Conservation (phyloP, 768 basidiomycete genomes). For the Boletus coccyginus region DNA sequence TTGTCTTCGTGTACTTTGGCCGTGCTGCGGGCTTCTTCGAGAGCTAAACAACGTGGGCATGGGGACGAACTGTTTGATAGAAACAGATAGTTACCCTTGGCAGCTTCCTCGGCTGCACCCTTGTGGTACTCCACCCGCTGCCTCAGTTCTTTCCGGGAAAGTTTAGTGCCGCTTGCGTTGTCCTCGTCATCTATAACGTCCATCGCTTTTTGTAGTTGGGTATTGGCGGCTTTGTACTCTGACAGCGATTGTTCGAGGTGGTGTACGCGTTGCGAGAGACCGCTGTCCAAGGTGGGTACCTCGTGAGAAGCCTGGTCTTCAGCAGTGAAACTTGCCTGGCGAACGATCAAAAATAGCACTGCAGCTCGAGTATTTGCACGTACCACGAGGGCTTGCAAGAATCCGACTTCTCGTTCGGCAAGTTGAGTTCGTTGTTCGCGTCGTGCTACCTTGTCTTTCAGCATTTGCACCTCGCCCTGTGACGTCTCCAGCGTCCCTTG, state of each 20-base stretch:
- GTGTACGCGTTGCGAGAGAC: constrained; percentile 43
- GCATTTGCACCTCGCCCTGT: constrained; percentile 35
- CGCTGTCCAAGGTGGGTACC: constrained; percentile 25
- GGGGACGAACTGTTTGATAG: not conserved
- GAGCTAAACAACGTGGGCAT: constrained; percentile 34
- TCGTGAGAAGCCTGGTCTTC: constrained; percentile 46
- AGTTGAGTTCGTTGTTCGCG: constrained; percentile 41
- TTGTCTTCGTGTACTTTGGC: constrained; percentile 42
- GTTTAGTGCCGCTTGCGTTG: constrained; percentile 13
- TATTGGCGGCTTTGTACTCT: constrained; percentile 53
- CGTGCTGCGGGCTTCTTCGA: constrained; percentile 39
- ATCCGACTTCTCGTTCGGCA: constrained; percentile 62
- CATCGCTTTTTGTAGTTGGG: constrained; percentile 45
- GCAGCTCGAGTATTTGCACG: constrained; percentile 23
- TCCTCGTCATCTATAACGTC: constrained; percentile 42
- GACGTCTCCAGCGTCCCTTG: constrained; percentile 32
- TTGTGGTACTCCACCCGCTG: constrained; percentile 39
- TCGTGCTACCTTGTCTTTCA: constrained; percentile 39
- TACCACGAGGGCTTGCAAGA: constrained; percentile 65
- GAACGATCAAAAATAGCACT: not conserved
- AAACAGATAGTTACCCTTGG: constrained; percentile 36
- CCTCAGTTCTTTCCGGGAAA: constrained; percentile 38
- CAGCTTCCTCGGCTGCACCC: constrained; percentile 35
- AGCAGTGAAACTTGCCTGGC: constrained; percentile 59
- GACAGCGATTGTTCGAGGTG: constrained; percentile 54